Base-by-base conservation (phyloP, 1,139 yeast species). In the Pichia kudriavzevii region DNA sequence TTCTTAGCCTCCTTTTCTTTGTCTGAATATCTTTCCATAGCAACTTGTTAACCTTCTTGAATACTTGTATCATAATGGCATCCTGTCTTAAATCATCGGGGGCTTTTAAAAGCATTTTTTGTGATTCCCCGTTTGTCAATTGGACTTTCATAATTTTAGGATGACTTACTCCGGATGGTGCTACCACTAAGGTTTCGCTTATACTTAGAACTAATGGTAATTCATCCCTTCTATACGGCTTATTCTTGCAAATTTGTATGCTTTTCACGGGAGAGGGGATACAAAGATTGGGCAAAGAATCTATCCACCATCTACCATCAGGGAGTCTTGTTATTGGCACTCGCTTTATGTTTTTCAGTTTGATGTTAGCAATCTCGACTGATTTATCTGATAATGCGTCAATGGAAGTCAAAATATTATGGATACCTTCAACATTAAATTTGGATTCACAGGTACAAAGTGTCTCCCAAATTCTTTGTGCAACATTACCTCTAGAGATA, bases 31-130 rank as follows among this genome's bases (percentile, higher is more conserved):
- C 76, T 23, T 64, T 64, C 12, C 50, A 56, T 41, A 91, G 68
- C 28, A 88, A 70, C n/a, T 64, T 60, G 50, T 88, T 85, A 14
- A 87, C 95, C 53, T 87, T 84, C 19, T 69, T 80, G 56, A 93
- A 93, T 1, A 91, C 97, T 53, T 91, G 98, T 54, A 88, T 94
- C 98, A 93, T 93, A 42, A 91, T 84, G 0, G 94, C 83, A 58
- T 93, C 99, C 57, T 93, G 98, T 37, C 98, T 64, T 37, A 91
- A 60, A 58, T 93, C 98, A 58, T 93, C 98, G 6, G 84, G 72
- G 20, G 85, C 83, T 52, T 93, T 93, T 46, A 87, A 63, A 15
- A 91, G 61, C 52, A 79, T 67, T 38, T 64, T 72, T 40, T 73
- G 79, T 0, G 43, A 50, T 0, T 56, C 46, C 0, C 96, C 97